Base-by-base conservation (phyloP, 805 yeast species). In the Wickerhamomyces bovis region DNA sequence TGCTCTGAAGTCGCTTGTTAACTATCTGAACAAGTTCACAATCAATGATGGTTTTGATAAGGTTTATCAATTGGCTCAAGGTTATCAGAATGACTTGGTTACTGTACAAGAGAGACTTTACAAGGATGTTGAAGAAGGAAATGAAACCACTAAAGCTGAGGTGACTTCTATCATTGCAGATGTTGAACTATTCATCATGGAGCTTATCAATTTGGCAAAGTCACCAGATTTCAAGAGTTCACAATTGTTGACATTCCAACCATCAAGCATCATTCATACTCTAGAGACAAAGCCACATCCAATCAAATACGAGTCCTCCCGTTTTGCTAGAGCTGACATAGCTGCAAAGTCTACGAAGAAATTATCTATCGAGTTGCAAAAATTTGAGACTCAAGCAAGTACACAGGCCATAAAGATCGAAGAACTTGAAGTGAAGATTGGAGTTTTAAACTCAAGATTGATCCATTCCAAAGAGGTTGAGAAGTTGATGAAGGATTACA, bases 361-460 rank as follows among this genome's bases (percentile, higher is more conserved):
- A 33, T 9, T 33, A 16, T 16, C 19, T 16, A 33, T 16, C 4
- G 36, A 33, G 20, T 16, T 33, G 4, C 20, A 7, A 33, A 10
- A 33, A 33, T 33, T 16, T 33, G 36, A 20, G 16, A 36, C 25
- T 7, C 39, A 36, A 20, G 23, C 23, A 36, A 20, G 23, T 12
- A 11, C 39, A 19, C 25, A 33, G 20, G 36, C 36, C 4, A 36
- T 36, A 6, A 36, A 51, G 13, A 58, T 77, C 15, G 71, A 71
- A 33, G 80, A 78, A 41, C 60, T 75, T 13, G 60, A 64, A 12
- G 58, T 78, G 45, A 77, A 75, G 50, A 64, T 78, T 10, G 62
- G 67, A 9, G 65, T 77, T 2, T 56, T 78, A 33, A 73, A 76
- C 50, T 64, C 68, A 6, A 76, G 74, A 51, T 59, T 78, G 53